Conservation (phyloP, 352 stramenopile species). For the Globisporangium cylindrosporum region DNA sequence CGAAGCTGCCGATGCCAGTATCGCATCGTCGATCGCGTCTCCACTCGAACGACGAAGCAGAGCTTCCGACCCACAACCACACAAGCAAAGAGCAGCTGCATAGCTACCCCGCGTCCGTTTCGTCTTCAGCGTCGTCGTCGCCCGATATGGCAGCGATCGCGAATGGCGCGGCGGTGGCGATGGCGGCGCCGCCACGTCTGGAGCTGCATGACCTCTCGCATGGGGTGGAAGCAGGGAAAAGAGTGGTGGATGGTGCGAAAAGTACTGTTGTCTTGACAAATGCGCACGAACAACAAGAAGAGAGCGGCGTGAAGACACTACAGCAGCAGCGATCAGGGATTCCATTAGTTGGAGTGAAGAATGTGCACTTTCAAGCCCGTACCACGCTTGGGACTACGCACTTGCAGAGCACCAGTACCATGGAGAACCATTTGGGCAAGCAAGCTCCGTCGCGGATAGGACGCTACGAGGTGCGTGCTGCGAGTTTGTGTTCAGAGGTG, state of each 20-base stretch:
- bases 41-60: conserved; percentile 2
- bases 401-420: not conserved
- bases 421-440: not conserved
- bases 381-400: not conserved
- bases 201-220: conserved; percentile 21
- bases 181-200: conserved; percentile 15
- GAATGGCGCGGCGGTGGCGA: conserved; percentile 8
- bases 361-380: not conserved
- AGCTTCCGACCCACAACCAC: not conserved
- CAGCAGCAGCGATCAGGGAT: conserved; percentile 5
- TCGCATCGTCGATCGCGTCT: conserved; percentile 2
- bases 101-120: conserved; percentile 4
- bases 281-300: not conserved
- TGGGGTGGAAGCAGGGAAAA: not conserved
- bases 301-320: not conserved
- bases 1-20: conserved; percentile 3
- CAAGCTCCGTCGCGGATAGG: conserved; percentile 5
- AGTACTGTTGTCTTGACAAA: not conserved
- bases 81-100: not conserved
- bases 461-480: conserved; percentile 10
- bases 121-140: conserved; percentile 16
- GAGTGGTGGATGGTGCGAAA: not conserved
- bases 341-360: not conserved
- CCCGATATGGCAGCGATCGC: conserved; percentile 8
- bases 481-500: not conserved